Base-by-base conservation (phyloP, 805 yeast genomes). In the Yarrowia keelungensis region DNA sequence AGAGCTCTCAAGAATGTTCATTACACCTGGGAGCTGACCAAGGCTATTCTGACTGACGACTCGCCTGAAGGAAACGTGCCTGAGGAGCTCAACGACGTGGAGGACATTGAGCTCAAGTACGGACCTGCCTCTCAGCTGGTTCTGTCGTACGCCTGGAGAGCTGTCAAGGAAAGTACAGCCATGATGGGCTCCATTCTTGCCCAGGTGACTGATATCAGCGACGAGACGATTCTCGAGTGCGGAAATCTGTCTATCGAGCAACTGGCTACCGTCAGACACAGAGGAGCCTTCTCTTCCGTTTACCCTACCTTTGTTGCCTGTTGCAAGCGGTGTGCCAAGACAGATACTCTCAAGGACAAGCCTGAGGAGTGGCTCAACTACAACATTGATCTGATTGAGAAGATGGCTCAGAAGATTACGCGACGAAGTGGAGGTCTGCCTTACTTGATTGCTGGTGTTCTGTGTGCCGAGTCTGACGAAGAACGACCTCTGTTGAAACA, bases 371-470 rank as follows among this genome's bases (percentile, higher is more conserved):
- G 97, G 97, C 77, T 92, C 2, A 74, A 80, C 15, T 77, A 80
- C n/a, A 89, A 86, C 71, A 73, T 92, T 15, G 74, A 76, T 4
- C 75, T 86, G 56, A 79, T 91, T 35, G 82, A 83, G 70, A 80
- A 81, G 0, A 86, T 84, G 72, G 81, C 89, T 0, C 93, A 91
- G 73, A 84, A 85, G 56, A 89, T 93, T 65, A 90, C 97, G 0
- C 84, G 98, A 75, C 82, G 98, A 71, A 92, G 98, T 0, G 98
- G 97, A 2, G 98, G 98, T 0, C 78, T 95, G 16, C 98, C 98
- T 1, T 89, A 81, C 73, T 79, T 94, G 66, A 81, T 94, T 14
- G 84, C 95, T 0, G 95, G 90, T 0, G 84, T 91, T 16, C 80
- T 93, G n/a, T 81, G 86, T 0, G 85, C 92, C 0, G 82, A 80